Evolutionary conservation across 768 basidiomycete species (phyloP).

Genomic region (Tylopilus balloui): DNA sequence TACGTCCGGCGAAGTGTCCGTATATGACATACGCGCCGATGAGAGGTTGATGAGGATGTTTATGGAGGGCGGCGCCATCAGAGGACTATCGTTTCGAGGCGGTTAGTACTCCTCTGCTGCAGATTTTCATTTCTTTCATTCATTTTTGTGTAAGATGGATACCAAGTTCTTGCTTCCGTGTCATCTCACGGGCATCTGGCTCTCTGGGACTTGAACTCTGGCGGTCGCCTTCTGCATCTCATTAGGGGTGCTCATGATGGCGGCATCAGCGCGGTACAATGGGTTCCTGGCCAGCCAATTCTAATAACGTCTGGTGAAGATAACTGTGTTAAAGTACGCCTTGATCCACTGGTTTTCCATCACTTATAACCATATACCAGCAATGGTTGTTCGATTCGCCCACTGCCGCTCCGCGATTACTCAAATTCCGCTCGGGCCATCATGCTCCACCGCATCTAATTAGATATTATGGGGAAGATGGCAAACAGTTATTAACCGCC

Average conservation of each 20-base stretch:
- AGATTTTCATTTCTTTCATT: neutral
- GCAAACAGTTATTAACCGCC: slow-evolving; percentile 87
- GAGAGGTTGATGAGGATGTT: slow-evolving; percentile 85
- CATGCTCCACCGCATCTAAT: slow-evolving; percentile 87
- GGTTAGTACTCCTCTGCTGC: slow-evolving; percentile 46
- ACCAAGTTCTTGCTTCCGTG: slow-evolving; percentile 83
- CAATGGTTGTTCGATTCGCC: slow-evolving; percentile 99
- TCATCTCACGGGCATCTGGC: slow-evolving; percentile 87
- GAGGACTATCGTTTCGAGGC: slow-evolving; percentile 78
- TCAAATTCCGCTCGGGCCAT: slow-evolving; percentile 93
- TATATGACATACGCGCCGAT: slow-evolving; percentile 88
- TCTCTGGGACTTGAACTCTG: slow-evolving; percentile 85
- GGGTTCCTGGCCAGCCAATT: slow-evolving; percentile 91
- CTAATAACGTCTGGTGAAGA: slow-evolving; percentile 89
- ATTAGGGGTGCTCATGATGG: slow-evolving; percentile 88
- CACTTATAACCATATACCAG: slow-evolving; percentile 38
- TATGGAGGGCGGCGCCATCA: slow-evolving; percentile 82
- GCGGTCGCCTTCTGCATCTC: slow-evolving; percentile 80
- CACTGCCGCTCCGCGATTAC: slow-evolving; percentile 74
- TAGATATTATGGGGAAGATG: slow-evolving; percentile 95
- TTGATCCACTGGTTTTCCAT: neutral
- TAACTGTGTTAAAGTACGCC: slow-evolving; percentile 85
- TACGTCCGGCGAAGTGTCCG: slow-evolving; percentile 77
- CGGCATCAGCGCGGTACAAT: slow-evolving; percentile 75
- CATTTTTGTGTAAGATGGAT: slow-evolving; percentile 55